Evolutionary conservation across 441 rosid species (phyloP).

Genomic region (Manihot esculenta): DNA sequence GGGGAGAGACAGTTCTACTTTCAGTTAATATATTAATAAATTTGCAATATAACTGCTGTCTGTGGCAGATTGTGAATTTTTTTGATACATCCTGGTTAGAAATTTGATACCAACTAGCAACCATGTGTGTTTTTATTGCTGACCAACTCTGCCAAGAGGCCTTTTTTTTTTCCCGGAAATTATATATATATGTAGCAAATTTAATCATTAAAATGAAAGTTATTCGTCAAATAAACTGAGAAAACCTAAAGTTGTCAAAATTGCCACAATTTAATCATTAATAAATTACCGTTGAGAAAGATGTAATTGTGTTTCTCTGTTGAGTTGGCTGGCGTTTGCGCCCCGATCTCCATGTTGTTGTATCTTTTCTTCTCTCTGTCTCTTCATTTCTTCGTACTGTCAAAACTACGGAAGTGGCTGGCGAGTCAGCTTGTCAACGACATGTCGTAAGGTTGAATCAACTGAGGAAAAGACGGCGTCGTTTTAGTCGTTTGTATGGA

Average conservation of each 20-base stretch:
- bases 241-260: too few relatives aligned
- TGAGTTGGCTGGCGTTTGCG: constrained; percentile 65
- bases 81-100: not conserved
- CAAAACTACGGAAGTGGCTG: not conserved
- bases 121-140: not conserved
- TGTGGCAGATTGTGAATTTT: not conserved
- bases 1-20: not conserved
- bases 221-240: too few relatives aligned
- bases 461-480: too few relatives aligned
- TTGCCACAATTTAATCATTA: not conserved
- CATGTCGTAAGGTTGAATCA: not conserved
- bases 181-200: not conserved
- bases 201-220: too few relatives aligned
- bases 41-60: not conserved
- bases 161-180: not conserved
- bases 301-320: constrained; percentile 65
- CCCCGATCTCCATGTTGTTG: constrained; percentile 44
- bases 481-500: too few relatives aligned
- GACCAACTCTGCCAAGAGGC: not conserved
- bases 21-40: not conserved
- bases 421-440: not conserved
- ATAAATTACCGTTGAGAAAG: constrained; percentile 53
- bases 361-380: constrained; percentile 29
- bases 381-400: constrained; percentile 12
- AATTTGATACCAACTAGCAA: constrained; percentile 9